Conservation (phyloP, 805 yeast genomes). For the Gaillardinia entomophila region DNA sequence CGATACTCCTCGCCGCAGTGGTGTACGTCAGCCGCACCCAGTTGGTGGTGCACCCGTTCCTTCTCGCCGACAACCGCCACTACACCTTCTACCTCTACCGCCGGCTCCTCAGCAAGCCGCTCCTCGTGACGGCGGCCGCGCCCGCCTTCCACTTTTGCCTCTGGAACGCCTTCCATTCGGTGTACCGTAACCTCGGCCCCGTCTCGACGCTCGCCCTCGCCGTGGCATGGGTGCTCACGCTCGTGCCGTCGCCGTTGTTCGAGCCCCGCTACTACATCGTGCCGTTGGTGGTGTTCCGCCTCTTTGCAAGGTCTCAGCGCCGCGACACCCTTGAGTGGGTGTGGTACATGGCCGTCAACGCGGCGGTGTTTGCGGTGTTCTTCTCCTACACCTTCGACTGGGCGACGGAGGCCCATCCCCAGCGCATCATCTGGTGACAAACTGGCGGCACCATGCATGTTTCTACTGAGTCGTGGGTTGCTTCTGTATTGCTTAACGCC, state of each 20-base stretch:
- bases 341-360: constrained; percentile 59
- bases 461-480: background rate
- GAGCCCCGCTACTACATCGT: constrained; percentile 91
- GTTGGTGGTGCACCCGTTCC: constrained; percentile 82
- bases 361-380: constrained; percentile 50
- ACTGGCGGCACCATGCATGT: background rate
- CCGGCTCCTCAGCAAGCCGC: constrained; percentile 47
- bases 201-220: constrained; percentile 46
- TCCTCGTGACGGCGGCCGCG: constrained; percentile 51
- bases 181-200: constrained; percentile 16
- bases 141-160: constrained; percentile 68
- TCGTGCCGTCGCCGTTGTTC: constrained; percentile 86
- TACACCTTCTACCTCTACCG: constrained; percentile 83
- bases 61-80: constrained; percentile 92
- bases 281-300: constrained; percentile 73
- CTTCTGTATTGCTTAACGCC: background rate
- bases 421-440: constrained; percentile 82
- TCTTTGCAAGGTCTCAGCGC: constrained; percentile 42
- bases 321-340: constrained; percentile 44
- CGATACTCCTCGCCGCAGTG: constrained; percentile 21
- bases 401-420: constrained; percentile 54
- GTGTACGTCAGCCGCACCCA: constrained; percentile 46
- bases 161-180: constrained; percentile 13
- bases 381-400: constrained; percentile 60
- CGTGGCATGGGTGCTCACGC: constrained; percentile 49